Base-by-base conservation (phyloP, 495 filamentous ascomycete genomes). In the Geoglossum glabrum region DNA sequence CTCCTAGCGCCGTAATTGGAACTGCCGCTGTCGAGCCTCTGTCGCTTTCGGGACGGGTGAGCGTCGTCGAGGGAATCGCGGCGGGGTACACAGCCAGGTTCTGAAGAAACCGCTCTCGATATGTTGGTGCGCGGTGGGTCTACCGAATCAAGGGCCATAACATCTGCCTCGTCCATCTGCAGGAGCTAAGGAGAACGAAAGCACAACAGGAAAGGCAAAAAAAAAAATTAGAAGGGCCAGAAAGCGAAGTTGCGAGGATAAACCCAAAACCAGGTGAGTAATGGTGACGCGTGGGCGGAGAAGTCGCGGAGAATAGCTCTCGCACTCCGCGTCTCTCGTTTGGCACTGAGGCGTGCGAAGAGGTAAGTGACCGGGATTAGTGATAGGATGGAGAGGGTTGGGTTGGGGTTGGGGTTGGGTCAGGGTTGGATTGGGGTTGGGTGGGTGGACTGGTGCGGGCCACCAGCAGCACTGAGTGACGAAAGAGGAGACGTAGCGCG, bases 31-130 rank as follows among this genome's bases (percentile, higher is more conserved):
- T 83, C 78, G 57, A 83, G 73, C 64, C 79, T 78, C 52, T 77
- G 79, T 60, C 79, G 77, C 69, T 83, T 83, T 64, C 78, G 74
- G 60, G 74, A 78, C 56, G 73, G 68, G 61, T 78, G 70, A 50
- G 67, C 64, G 65, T 80, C 76, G 69, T 81, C 79, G 72, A 79
- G 76, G 63, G 70, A 70, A 67, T 75, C 73, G 63, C 69, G 67
- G 30, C 61, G 68, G 17, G 64, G 63, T 34, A 61, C 38, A 10
- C 47, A 60, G 43, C 56, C 64, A 63, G 68, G 64, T 58, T 69
- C 64, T 30, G 59, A 62, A 58, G 65, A 69, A 34, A 62, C 63
- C 59, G 62, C 61, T 55, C 65, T 57, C 56, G 62, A 33, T 23
- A 58, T 52, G 40, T 57, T 54, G 9, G 60, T 64, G 36, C 31